These are phyloP conservation scores for Phytopythium delawarense DNA, from an alignment of 352 stramenopile species.

Conservation along the genomic window DNA sequence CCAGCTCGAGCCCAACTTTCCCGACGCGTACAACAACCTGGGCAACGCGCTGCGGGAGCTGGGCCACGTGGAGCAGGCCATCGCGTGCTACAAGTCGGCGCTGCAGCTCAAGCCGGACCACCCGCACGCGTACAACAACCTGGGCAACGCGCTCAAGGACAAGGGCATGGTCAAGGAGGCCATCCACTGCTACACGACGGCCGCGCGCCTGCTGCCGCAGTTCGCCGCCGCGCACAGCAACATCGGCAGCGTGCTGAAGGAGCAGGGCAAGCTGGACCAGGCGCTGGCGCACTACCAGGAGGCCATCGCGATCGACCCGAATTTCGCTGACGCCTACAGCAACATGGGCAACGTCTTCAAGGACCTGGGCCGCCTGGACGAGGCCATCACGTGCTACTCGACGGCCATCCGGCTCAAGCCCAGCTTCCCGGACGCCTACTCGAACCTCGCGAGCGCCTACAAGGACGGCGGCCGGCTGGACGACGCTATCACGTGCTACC, in stretches of 20 bases:
- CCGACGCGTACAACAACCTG: slow-evolving; percentile 93
- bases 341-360: slow-evolving; percentile 96
- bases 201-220: slow-evolving; percentile 84
- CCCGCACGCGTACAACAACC: slow-evolving; percentile 93
- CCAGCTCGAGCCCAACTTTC: slow-evolving; percentile 91
- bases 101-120: slow-evolving; percentile 90
- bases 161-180: slow-evolving; percentile 91
- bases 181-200: slow-evolving; percentile 93
- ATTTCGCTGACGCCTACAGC: slow-evolving; percentile 90
- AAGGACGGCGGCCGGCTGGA: slow-evolving; percentile 87
- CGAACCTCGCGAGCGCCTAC: slow-evolving; percentile 91
- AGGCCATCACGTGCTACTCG: slow-evolving; percentile 89
- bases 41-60: slow-evolving; percentile 89
- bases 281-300: slow-evolving; percentile 93
- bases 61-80: slow-evolving; percentile 71
- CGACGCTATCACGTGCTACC: slow-evolving; percentile 92
- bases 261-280: slow-evolving; percentile 91
- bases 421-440: slow-evolving; percentile 89
- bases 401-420: slow-evolving; percentile 89
- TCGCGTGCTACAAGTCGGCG: slow-evolving; percentile 87
- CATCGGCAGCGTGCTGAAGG: slow-evolving; percentile 92
- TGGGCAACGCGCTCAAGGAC: slow-evolving; percentile 91
- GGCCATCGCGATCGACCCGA: slow-evolving; percentile 90
- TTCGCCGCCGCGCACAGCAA: slow-evolving; percentile 93
- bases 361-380: slow-evolving; percentile 81